phyloP scores from a whole-genome alignment of 129 eudicot genomes.

The Artemisia argyi region DNA sequence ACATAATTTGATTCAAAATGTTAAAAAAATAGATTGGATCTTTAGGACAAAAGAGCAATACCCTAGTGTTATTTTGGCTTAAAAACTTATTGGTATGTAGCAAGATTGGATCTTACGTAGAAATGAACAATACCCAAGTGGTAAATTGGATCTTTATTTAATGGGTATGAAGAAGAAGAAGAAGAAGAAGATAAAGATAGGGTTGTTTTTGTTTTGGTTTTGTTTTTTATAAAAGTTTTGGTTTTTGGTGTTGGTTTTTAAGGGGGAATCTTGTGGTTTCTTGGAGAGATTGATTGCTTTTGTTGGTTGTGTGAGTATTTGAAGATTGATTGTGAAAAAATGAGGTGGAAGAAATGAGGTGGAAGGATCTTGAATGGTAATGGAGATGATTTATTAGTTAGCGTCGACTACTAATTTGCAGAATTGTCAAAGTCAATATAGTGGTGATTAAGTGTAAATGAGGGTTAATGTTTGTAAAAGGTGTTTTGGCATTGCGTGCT shows the following conservation, averaged over 20 bases:
- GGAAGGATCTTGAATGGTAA: conserved; percentile 41
- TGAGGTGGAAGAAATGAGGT: conserved; percentile 34
- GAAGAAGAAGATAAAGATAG: conserved; percentile 21
- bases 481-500: background rate
- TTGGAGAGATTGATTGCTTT: conserved; percentile 50
- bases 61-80: background rate
- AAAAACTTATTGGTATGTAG: conserved; percentile 19
- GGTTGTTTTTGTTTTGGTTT: conserved; percentile 13
- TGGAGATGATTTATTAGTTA: conserved; percentile 26
- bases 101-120: background rate
- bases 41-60: background rate
- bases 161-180: conserved; percentile 17
- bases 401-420: conserved; percentile 39
- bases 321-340: conserved; percentile 32
- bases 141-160: conserved; percentile 4
- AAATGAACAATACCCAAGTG: background rate
- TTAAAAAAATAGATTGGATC: background rate
- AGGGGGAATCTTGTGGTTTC: conserved; percentile 66
- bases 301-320: conserved; percentile 30
- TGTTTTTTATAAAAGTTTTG: background rate
- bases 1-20: background rate
- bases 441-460: conserved; percentile 2
- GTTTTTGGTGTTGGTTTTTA: conserved; percentile 16
- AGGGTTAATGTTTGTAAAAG: background rate
- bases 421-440: conserved; percentile 26